Conservation (phyloP, 306 rosid genomes). For the Purshia tridentata region DNA sequence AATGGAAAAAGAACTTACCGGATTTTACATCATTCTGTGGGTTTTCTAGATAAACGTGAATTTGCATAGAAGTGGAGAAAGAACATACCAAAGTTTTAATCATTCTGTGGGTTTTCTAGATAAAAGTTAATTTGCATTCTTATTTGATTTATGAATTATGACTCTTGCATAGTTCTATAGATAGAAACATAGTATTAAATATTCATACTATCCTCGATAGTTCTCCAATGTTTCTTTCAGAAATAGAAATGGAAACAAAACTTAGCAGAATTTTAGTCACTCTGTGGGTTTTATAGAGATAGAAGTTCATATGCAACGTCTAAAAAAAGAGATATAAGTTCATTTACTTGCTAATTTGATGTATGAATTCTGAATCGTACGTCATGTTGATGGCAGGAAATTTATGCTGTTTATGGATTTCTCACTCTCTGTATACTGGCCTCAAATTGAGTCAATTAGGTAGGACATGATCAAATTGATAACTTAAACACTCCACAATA, state of each 20-base stretch:
- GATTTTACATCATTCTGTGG: not conserved
- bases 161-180: no score
- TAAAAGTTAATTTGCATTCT: not conserved
- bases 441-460: not conserved
- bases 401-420: not conserved
- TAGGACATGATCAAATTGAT: not conserved
- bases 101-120: not conserved
- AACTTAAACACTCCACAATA: not conserved
- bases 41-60: not conserved
- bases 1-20: conserved; percentile 2
- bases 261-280: no score
- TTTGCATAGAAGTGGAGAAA: not conserved
- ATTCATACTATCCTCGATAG: no score
- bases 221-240: no score
- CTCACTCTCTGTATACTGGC: not conserved
- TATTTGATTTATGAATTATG: no score
- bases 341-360: no score
- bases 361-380: no score
- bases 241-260: no score
- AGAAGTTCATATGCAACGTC: no score
- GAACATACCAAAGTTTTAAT: not conserved
- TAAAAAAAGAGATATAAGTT: no score
- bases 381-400: not conserved
- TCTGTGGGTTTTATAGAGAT: no score
- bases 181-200: no score